Evolutionary conservation across 495 filamentous ascomycete genomes (phyloP), one percentile per base, ranked within the genome.

Genomic region (Penicillium manginii): DNA sequence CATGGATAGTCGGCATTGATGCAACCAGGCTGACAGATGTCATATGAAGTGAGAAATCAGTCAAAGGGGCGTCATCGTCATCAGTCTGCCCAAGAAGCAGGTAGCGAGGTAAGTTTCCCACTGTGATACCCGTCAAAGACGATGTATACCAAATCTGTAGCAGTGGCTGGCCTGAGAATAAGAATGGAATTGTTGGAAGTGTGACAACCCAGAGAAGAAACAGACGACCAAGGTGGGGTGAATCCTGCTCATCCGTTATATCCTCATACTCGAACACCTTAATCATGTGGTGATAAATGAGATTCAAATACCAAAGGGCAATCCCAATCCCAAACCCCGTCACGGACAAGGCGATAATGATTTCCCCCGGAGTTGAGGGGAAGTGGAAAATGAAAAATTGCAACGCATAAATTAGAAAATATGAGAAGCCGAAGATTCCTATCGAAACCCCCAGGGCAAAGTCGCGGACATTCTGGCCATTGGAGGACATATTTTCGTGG

Each of bases 351-450:
- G 59, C 51, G 31, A 32, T 26, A 14, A 49, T 57, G 49, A 62
- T 62, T 19, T 5, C 39, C 15, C 48, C 49, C 32, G 42, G 49
- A 35, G 50, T 17, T 11, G 50, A 33, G 11, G 59, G 54, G 26
- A 62, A 57, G 40, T 53, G 59, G 15, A 57, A 54, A 23, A 62
- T 43, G 15, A 62, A 47, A 22, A 50, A 57, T 54, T 62, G 59
- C 7, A 52, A 33, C 11, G 50, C 17, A 50, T 57, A 62, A 6
- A 62, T 29, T 42, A 29, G 45, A 45, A 62, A 62, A 17, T 62
- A 62, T 9, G 54, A 45, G 33, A 62, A 21, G 15, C 49, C 50
- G 43, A 62, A 62, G 35, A 57, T 43, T 31, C 51, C 18, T 47
- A 50, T 50, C 15, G 49, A 42, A 18, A 19, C 21, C 19, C 45